phyloP scores from a whole-genome alignment of 306 rosid genomes.

The Urtica urens region DNA sequence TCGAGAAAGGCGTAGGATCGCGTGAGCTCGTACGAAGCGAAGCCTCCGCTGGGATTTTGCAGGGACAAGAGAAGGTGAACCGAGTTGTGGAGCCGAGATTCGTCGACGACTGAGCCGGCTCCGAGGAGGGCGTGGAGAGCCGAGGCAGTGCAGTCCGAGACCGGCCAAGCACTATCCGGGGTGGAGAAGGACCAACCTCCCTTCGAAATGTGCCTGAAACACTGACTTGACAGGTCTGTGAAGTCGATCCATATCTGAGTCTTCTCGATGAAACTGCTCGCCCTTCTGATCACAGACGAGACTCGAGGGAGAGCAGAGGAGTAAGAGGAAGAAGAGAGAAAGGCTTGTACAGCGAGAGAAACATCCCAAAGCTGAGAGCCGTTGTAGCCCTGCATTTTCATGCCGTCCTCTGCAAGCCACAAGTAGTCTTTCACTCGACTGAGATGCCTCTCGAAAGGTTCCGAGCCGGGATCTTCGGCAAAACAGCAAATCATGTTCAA shows the following conservation, averaged over 20 bases:
- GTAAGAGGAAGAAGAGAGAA: no score
- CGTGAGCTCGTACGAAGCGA: conserved; percentile 76
- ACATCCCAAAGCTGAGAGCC: conserved; percentile 79
- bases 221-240: conserved; percentile 16
- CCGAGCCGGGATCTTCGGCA: conserved; percentile 56
- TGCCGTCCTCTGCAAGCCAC: conserved; percentile 85
- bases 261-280: conserved; percentile 36
- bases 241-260: conserved; percentile 32
- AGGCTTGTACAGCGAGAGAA: conserved; percentile 55
- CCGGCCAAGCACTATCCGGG: conserved; percentile 58
- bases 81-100: conserved; percentile 36
- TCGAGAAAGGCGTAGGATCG: conserved; percentile 67
- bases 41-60: conserved; percentile 66
- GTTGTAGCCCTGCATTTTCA: conserved; percentile 87
- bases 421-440: conserved; percentile 69
- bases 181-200: conserved; percentile 85
- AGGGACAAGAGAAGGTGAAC: conserved; percentile 47
- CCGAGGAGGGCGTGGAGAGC: conserved; percentile 47
- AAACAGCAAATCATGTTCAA: conserved; percentile 80
- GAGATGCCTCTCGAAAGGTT: conserved; percentile 54
- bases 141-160: conserved; percentile 65
- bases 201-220: conserved; percentile 56
- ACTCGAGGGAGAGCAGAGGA: no score
- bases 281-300: conserved; percentile 43
- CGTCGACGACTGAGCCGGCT: no score